These are phyloP conservation scores for Areca catechu DNA, from an alignment of 176 grass and related monocot species.

Conservation along the genomic window DNA sequence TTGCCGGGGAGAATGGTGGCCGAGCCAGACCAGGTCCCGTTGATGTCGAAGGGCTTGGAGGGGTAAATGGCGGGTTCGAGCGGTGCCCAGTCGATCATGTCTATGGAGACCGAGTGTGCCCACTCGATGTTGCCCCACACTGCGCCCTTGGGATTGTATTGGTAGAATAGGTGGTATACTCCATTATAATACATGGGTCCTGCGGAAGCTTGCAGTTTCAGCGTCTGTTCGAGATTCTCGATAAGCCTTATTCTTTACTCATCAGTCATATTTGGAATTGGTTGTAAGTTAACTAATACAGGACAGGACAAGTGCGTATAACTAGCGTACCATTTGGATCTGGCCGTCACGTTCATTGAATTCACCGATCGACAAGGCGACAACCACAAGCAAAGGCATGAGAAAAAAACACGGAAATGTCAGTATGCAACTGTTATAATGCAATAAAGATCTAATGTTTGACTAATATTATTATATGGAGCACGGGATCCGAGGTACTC, in stretches of 20 bases:
- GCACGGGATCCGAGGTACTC: no score
- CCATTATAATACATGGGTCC: conserved; percentile 68
- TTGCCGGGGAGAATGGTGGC: conserved; percentile 43
- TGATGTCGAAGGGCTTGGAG: conserved; percentile 42
- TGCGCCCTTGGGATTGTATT: conserved; percentile 60
- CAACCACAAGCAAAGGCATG: background rate
- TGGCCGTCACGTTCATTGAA: conserved; percentile 5
- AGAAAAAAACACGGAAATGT: background rate
- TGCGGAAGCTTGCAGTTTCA: background rate
- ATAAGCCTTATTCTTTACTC: background rate
- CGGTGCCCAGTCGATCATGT: conserved; percentile 67
- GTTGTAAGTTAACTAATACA: background rate
- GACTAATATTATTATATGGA: no score
- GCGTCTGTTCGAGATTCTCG: background rate
- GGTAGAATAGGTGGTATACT: conserved; percentile 69
- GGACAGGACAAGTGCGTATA: background rate
- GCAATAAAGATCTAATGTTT: background rate
- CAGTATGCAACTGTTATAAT: no score
- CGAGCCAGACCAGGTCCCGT: conserved; percentile 70
- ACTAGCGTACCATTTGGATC: conserved; percentile 55
- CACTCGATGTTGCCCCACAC: conserved; percentile 71
- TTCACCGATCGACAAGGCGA: no score
- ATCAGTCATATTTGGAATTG: no score
- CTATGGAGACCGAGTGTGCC: conserved; percentile 63
- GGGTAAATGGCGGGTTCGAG: conserved; percentile 42